A percentile compares a stretch with the other conserved stretches of the same genome.
Evolutionary conservation across 2,329 filamentous ascomycete genomes (phyloP).

Genomic region (Myriosclerotinia scirpicola): DNA sequence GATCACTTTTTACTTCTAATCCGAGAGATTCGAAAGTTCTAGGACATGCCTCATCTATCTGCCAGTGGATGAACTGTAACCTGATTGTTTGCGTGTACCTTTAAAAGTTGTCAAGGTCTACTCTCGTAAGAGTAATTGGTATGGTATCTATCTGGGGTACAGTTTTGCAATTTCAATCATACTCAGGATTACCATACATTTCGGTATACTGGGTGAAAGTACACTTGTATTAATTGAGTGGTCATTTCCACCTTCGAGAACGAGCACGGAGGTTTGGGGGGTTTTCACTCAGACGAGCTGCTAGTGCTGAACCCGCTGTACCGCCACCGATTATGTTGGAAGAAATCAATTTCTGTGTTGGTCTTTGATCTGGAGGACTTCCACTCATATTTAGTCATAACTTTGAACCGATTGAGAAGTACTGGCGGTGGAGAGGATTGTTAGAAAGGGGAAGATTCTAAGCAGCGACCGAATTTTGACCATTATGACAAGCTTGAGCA

Average conservation of each 20-base stretch:
- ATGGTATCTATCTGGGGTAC: constrained; percentile 16
- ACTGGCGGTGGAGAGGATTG: background rate
- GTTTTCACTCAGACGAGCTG: constrained; percentile 25
- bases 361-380: background rate
- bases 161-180: constrained; percentile 27
- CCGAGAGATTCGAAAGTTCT: background rate
- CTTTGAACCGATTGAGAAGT: background rate
- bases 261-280: constrained; percentile 21
- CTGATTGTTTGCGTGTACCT: constrained; percentile 21
- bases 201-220: constrained; percentile 4
- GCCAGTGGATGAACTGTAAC: constrained; percentile 31
- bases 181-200: constrained; percentile 30
- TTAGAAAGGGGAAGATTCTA: background rate
- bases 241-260: constrained; percentile 28
- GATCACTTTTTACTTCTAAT: constrained; percentile 4
- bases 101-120: background rate
- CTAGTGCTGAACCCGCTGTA: constrained; percentile 23
- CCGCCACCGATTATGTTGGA: constrained; percentile 15
- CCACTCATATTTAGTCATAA: constrained; percentile 10
- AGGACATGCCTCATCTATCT: constrained; percentile 10
- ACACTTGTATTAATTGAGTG: constrained; percentile 14
- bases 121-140: background rate
- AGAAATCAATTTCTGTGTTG: background rate
- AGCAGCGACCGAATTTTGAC: background rate
- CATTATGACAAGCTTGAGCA: background rate